These are phyloP conservation scores for Hordeum vulgare DNA, from an alignment of 176 grass and related monocot genomes.

Conservation along the genomic window DNA sequence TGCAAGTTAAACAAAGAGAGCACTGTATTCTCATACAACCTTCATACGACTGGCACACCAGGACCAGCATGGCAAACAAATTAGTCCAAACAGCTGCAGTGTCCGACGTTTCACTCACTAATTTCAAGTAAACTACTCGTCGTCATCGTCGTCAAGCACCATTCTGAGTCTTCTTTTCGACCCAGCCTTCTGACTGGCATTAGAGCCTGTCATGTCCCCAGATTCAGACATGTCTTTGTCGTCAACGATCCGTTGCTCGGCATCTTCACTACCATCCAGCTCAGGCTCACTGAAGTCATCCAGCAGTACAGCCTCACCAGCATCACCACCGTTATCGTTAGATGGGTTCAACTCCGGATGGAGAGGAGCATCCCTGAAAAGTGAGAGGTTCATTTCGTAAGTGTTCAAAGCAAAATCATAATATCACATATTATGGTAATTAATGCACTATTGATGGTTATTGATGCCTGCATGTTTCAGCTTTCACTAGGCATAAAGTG, in stretches of 20 bases:
- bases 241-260: not conserved
- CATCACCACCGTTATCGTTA: conserved; percentile 20
- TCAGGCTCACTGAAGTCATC: conserved; percentile 45
- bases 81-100: not conserved
- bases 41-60: not conserved
- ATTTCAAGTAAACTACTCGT: conserved; percentile 12
- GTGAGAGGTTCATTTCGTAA: not conserved
- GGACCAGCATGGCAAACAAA: not conserved
- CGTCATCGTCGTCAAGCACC: conserved; percentile 52
- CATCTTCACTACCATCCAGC: conserved; percentile 17
- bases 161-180: conserved; percentile 60
- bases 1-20: not conserved
- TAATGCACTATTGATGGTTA: not conserved
- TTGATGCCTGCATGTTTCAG: not conserved
- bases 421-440: not conserved
- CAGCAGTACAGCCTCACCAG: conserved; percentile 30
- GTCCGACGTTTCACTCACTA: not conserved
- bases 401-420: not conserved
- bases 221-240: conserved; percentile 31
- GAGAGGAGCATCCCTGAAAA: conserved; percentile 32
- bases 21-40: not conserved
- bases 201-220: conserved; percentile 3
- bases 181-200: conserved; percentile 21
- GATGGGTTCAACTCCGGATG: conserved; percentile 6
- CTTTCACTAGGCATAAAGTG: conserved; percentile 6